Percentiles rank a stretch among this genome's conserved stretches.
These are phyloP conservation scores for Fusarium napiforme DNA, from an alignment of 2,329 filamentous ascomycete species.

Conservation along the genomic window DNA sequence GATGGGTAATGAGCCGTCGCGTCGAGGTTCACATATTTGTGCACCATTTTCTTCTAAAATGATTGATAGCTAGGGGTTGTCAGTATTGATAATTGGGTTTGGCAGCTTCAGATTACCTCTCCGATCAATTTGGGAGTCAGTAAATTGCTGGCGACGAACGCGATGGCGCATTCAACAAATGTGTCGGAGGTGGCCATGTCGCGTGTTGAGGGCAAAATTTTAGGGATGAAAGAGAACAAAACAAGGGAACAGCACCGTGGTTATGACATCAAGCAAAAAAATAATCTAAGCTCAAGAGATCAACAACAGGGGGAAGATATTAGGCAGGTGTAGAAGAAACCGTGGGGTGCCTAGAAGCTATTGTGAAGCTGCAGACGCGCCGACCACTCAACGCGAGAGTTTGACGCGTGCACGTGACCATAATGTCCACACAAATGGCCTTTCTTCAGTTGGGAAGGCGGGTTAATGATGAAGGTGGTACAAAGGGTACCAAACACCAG, in stretches of 20 bases:
- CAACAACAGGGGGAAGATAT: background rate
- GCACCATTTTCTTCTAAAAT: conserved; percentile 63
- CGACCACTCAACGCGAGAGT: conserved; percentile 48
- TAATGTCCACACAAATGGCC: background rate
- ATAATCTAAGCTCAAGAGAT: background rate
- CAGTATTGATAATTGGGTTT: background rate
- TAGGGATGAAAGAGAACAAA: conserved; percentile 10
- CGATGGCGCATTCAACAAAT: conserved; percentile 57
- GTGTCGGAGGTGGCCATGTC: conserved; percentile 48
- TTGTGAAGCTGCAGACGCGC: conserved; percentile 27
- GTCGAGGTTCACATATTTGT: conserved; percentile 57
- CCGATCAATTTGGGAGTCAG: conserved; percentile 55
- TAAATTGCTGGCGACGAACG: conserved; percentile 57
- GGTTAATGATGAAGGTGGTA: background rate
- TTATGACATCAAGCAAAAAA: conserved; percentile 27
- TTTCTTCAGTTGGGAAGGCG: background rate
- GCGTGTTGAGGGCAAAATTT: conserved; percentile 6
- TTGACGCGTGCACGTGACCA: conserved; percentile 42
- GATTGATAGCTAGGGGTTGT: conserved; percentile 52
- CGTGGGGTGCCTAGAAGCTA: conserved; percentile 28
- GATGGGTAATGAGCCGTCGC: conserved; percentile 61
- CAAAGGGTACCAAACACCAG: background rate
- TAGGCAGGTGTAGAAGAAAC: background rate
- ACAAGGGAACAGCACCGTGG: background rate
- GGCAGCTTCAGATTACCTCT: conserved; percentile 48